Percentiles rank a stretch among this genome's conserved stretches.
Conservation (phyloP, 164 flowering plant species). For the Paratinospora sagittata region DNA sequence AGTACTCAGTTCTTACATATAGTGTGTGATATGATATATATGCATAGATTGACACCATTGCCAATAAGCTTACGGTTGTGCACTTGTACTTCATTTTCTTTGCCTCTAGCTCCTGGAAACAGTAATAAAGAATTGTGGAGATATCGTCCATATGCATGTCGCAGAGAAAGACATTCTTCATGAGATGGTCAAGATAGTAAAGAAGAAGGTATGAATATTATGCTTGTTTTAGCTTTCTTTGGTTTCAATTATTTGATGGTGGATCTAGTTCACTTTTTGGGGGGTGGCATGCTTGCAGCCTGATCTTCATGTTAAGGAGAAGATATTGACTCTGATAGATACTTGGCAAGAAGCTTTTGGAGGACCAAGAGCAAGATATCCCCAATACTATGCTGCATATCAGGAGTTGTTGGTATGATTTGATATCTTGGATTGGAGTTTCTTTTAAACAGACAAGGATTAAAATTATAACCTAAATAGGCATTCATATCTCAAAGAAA, state of each 20-base stretch:
- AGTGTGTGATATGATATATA: no score
- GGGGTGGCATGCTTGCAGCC: slow-evolving; percentile 47
- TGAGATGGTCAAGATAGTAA: slow-evolving; percentile 88
- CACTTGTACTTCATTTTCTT: background rate
- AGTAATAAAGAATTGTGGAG: slow-evolving; percentile 90
- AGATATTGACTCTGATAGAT: slow-evolving; percentile 80
- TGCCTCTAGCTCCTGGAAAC: slow-evolving; percentile 76
- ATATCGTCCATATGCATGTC: slow-evolving; percentile 93
- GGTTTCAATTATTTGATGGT: background rate
- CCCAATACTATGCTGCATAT: slow-evolving; percentile 86
- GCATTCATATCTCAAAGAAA: background rate
- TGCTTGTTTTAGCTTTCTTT: background rate
- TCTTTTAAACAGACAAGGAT: background rate
- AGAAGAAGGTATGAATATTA: slow-evolving; percentile 62
- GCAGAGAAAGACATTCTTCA: slow-evolving; percentile 88
- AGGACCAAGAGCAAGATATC: slow-evolving; percentile 93
- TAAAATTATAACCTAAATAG: background rate
- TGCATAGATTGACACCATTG: no score
- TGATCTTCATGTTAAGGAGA: slow-evolving; percentile 84
- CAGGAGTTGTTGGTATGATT: slow-evolving; percentile 80
- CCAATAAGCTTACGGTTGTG: slow-evolving; percentile 2
- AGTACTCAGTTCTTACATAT: no score
- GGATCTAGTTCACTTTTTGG: background rate
- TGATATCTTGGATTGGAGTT: slow-evolving; percentile 2
- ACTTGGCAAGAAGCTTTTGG: slow-evolving; percentile 99